A percentile compares a stretch with the other conserved stretches of the same genome.
phyloP scores from a whole-genome alignment of 2,329 filamentous ascomycete species.

The Scytalidium lignicola region DNA sequence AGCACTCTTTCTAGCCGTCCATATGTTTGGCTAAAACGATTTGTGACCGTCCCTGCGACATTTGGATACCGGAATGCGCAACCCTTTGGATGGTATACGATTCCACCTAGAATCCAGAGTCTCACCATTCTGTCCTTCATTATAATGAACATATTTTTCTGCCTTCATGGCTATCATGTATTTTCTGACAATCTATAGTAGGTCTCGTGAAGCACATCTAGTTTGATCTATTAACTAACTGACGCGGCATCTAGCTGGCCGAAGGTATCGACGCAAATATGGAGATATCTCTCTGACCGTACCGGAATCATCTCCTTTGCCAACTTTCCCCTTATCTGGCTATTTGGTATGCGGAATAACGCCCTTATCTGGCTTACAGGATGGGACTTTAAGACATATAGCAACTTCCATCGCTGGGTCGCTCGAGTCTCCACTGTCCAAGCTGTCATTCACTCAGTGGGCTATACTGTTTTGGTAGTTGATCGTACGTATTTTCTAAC shows the following conservation, averaged over 20 bases:
- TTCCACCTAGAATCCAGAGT: conserved; percentile 39
- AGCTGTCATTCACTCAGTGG: conserved; percentile 57
- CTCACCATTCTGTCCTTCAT: conserved; percentile 35
- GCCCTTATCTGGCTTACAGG: conserved; percentile 61
- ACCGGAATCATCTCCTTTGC: conserved; percentile 60
- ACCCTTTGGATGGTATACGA: conserved; percentile 33
- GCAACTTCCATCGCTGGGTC: conserved; percentile 62
- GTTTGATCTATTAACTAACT: background rate
- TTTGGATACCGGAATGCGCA: conserved; percentile 42
- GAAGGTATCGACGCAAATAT: conserved; percentile 28
- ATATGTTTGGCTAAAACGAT: conserved; percentile 27
- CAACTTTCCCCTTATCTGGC: conserved; percentile 59
- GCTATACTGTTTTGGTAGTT: conserved; percentile 40
- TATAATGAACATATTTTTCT: conserved; percentile 33
- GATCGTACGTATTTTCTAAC: conserved; percentile 34
- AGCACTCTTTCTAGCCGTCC: background rate
- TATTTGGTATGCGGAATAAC: conserved; percentile 65
- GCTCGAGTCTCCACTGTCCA: conserved; percentile 58
- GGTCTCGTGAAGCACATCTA: background rate
- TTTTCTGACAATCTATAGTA: conserved; percentile 17
- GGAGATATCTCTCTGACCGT: conserved; percentile 56
- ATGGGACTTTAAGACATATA: conserved; percentile 64
- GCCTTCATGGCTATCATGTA: conserved; percentile 32
- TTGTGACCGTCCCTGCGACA: conserved; percentile 34
- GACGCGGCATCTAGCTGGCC: conserved; percentile 28